Evolutionary conservation across 768 basidiomycete species (phyloP), one percentile per base, ranked within the genome.

Genomic region (Mycena kentingensis): DNA sequence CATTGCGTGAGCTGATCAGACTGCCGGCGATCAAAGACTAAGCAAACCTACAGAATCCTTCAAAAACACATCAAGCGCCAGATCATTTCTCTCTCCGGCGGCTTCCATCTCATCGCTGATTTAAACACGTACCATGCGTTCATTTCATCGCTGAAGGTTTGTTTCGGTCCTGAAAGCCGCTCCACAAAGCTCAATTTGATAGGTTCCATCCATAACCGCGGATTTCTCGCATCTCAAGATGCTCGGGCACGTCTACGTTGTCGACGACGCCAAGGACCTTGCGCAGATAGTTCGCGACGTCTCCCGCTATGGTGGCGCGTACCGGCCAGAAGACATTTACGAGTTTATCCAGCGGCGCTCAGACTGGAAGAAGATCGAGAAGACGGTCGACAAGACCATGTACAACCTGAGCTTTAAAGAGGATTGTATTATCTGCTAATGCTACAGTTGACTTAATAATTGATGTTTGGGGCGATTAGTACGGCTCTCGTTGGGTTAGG

Each of bases 281-380:
- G 95, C 96, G 27, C 89, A 93, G 71, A 96, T 98, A 60, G 95
- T 98, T 13, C 74, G 93, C 55, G 96, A 98, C 70, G 93, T 96
- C 8, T 91, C 93, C 22, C 77, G 96, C 37, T 98, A 98, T 69
- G 96, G 97, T 2, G 97, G 96, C 2, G 88, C 91, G 2, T 94
- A 95, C 68, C 78, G 91, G 26, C 93, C 96, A 2, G 96, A 99
- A 83, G 96, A 98, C 65, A 79, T 98, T 45, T 98, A 98, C 67
- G 96, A 98, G 68, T 96, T 98, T 63, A 90, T 98, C 63, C 92
- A 94, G 65, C 77, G 95, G 19, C 80, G 95, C 28, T 89, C 91
- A 6, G 96, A 99, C 67, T 98, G 96, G 96, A 96, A 97, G 74
- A 95, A 91, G 74, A 98, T 98, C 54, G 95, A 98, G 68, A 96